Evolutionary conservation across 495 filamentous ascomycete genomes (phyloP).

Genomic region (Xylaria bambusicola): DNA sequence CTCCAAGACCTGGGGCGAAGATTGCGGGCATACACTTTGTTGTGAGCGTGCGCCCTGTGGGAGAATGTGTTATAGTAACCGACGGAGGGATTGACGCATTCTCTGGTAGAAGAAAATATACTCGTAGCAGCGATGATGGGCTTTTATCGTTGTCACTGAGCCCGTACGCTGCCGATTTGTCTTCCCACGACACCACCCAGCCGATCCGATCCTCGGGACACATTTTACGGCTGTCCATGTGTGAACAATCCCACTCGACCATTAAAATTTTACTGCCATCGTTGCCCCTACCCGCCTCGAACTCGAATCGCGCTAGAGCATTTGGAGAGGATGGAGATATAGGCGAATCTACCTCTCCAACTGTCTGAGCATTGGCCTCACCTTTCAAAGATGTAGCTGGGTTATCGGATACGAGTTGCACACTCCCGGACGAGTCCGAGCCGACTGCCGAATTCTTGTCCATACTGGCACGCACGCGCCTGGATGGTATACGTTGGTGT

Average conservation of each 20-base stretch:
- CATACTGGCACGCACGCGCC: slow-evolving; percentile 16
- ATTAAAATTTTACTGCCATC: slow-evolving; percentile 84
- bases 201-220: slow-evolving; percentile 27
- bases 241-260: slow-evolving; percentile 77
- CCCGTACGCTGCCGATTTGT: slow-evolving; percentile 66
- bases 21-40: slow-evolving; percentile 80
- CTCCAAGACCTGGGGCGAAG: slow-evolving; percentile 70
- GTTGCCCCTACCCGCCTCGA: slow-evolving; percentile 72
- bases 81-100: slow-evolving; percentile 64
- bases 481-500: slow-evolving; percentile 10
- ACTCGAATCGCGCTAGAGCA: slow-evolving; percentile 76
- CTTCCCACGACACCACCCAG: slow-evolving; percentile 78
- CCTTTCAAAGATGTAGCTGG: slow-evolving; percentile 11
- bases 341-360: slow-evolving; percentile 40
- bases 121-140: slow-evolving; percentile 50
- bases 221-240: slow-evolving; percentile 34
- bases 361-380: slow-evolving; percentile 11
- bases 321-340: slow-evolving; percentile 41
- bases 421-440: slow-evolving; percentile 4
- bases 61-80: slow-evolving; percentile 62
- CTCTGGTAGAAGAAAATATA: slow-evolving; percentile 75
- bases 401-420: slow-evolving; percentile 4
- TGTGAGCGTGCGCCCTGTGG: slow-evolving; percentile 42
- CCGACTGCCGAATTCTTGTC: slow-evolving; percentile 7
- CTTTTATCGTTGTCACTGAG: slow-evolving; percentile 54